phyloP scores from a whole-genome alignment of 2,329 filamentous ascomycete genomes.

The Claviceps sp. region DNA sequence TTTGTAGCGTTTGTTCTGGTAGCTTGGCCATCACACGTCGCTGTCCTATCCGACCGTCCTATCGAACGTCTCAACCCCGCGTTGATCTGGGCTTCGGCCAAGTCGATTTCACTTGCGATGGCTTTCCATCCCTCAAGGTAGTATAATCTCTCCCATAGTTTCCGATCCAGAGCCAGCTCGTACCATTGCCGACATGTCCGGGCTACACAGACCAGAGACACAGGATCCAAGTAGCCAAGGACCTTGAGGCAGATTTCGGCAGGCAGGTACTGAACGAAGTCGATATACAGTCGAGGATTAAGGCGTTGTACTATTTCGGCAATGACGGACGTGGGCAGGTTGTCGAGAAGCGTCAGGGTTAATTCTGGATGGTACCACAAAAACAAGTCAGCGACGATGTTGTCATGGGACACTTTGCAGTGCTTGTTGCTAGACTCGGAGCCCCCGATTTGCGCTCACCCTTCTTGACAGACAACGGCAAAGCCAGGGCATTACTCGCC shows the following conservation, averaged over 20 bases:
- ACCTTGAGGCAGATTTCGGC: conserved; percentile 85
- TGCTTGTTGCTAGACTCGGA: not conserved
- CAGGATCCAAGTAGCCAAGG: conserved; percentile 70
- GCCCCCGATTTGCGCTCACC: not conserved
- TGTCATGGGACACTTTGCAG: not conserved
- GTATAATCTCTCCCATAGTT: conserved; percentile 78
- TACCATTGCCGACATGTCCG: conserved; percentile 74
- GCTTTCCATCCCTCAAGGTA: conserved; percentile 76
- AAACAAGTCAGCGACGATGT: conserved; percentile 8
- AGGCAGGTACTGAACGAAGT: conserved; percentile 76
- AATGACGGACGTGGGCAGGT: conserved; percentile 67
- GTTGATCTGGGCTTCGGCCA: conserved; percentile 50
- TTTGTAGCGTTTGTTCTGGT: conserved; percentile 41
- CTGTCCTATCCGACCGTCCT: conserved; percentile 28
- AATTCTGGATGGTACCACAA: conserved; percentile 44
- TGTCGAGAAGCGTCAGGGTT: conserved; percentile 63
- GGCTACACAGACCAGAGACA: conserved; percentile 68
- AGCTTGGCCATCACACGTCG: conserved; percentile 35
- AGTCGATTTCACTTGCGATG: conserved; percentile 48
- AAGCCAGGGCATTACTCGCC: conserved; percentile 32
- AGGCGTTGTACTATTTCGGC: conserved; percentile 69
- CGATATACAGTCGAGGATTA: conserved; percentile 77
- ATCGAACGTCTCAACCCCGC: conserved; percentile 25
- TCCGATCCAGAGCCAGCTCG: conserved; percentile 64
- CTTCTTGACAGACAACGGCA: conserved; percentile 34